Conservation (phyloP, 306 rosid genomes). For the Senna tora region DNA sequence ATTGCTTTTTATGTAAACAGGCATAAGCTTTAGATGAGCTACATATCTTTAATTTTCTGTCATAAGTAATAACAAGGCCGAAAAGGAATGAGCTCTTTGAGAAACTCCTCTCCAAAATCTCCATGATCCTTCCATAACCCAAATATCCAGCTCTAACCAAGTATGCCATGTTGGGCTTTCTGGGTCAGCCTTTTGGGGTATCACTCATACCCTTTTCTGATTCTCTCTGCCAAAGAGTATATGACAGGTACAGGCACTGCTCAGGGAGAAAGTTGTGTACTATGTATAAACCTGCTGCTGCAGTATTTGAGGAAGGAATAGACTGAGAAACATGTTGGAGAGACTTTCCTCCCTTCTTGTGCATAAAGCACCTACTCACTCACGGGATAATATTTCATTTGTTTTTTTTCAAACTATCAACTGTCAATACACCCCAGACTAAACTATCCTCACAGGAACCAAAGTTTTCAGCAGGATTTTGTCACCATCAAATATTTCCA, state of each 20-base stretch:
- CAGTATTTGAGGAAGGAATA: not conserved
- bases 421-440: not conserved
- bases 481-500: not conserved
- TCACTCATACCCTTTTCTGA: not conserved
- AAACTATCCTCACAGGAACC: not conserved
- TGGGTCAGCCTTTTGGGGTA: not conserved
- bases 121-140: not conserved
- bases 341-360: too few species aligned
- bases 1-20: slow-evolving; percentile 18
- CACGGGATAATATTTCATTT: not conserved
- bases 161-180: too few species aligned
- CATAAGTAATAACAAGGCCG: not conserved
- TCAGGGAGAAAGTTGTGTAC: not conserved
- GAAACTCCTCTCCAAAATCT: not conserved
- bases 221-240: not conserved
- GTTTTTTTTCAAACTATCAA: not conserved
- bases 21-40: slow-evolving; percentile 5
- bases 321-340: not conserved
- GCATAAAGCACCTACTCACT: too few species aligned
- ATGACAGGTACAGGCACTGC: too few species aligned
- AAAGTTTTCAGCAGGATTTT: not conserved
- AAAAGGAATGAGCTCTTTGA: not conserved
- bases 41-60: not conserved
- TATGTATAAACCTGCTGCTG: not conserved
- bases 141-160: not conserved